Conservation (phyloP, 2,329 filamentous ascomycete species). For the Arthrobotrys iridis region DNA sequence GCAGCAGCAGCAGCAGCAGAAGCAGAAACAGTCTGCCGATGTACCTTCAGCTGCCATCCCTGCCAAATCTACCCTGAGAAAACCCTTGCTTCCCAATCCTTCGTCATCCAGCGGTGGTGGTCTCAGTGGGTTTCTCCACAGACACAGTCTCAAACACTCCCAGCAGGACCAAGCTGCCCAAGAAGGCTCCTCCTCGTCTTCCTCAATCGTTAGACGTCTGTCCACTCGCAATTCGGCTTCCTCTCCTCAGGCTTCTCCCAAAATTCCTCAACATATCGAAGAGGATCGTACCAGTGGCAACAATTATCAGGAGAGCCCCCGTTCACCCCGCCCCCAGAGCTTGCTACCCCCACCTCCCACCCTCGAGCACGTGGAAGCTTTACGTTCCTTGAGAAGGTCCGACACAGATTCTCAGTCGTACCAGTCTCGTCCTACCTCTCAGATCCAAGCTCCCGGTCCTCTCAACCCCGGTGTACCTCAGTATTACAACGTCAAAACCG, state of each 20-base stretch:
- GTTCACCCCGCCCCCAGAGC: conserved; percentile 47
- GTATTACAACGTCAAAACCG: conserved; percentile 57
- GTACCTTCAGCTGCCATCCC: conserved; percentile 22
- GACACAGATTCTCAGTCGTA: conserved; percentile 46
- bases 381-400: conserved; percentile 46
- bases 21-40: not conserved
- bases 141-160: conserved; percentile 39
- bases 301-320: conserved; percentile 13
- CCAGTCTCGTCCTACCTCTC: conserved; percentile 52
- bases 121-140: conserved; percentile 45
- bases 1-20: conserved; percentile 23
- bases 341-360: conserved; percentile 34
- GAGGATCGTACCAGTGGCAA: conserved; percentile 18
- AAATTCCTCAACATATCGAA: conserved; percentile 43
- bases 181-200: conserved; percentile 16
- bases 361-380: conserved; percentile 51
- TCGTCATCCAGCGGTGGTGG: conserved; percentile 22
- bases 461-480: conserved; percentile 21
- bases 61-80: conserved; percentile 48
- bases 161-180: conserved; percentile 6
- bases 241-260: conserved; percentile 39
- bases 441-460: conserved; percentile 24
- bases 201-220: conserved; percentile 41
- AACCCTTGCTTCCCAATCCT: conserved; percentile 31
- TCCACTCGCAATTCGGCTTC: conserved; percentile 36